Evolutionary conservation across 169 alveolate species (phyloP), one percentile per base, ranked within the genome.

Genomic region (Cryptosporidium meleagridis): DNA sequence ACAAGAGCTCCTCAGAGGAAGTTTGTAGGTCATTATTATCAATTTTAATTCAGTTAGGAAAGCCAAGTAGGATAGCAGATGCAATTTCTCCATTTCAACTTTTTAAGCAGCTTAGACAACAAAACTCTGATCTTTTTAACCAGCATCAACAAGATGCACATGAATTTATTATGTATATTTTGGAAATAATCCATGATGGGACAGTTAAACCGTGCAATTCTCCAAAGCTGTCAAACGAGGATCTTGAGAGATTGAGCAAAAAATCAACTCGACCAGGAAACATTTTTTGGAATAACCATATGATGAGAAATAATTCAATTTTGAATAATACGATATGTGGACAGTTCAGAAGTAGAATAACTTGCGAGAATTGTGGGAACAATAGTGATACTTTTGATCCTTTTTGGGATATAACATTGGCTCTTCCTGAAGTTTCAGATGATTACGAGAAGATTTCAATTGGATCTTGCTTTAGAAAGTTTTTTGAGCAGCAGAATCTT

Each of bases 391-490:
- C 89, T 9, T 80, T 37, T 44, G 89, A 80, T 37, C 89, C 89
- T n/a, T 80, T 80, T 62, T 80, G 72, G 89, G 89, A 80, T 39
- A 80, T 80, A 16, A 80, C 75, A 18, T 45, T 80, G 45, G 89
- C 89, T 26, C 52, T 73, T n/a, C 86, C 86, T 9, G 86, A 73
- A 21, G 41, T 29, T 18, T 59, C 75, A 10, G 68, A 62, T 26
- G 52, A 80, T 21, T 37, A 29, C 4, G 75, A 80, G 31, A 31
- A 62, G 33, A 65, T 80, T 14, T 45, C 84, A 7, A 80, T 80
- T 18, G 89, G 89, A 23, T 80, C 89, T 80, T 80, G 89, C 16
- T 80, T 80, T 52, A 61, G 89, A n/a, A 80, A 80, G 68, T 80
- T 80, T 33, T 80, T 80, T 80, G 89, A 80, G 55, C 69, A 80